Percentiles rank a stretch among this genome's conserved stretches.
These are phyloP conservation scores for Coleophoma eucalyptorum DNA, from an alignment of 2,329 filamentous ascomycete genomes.

Conservation along the genomic window DNA sequence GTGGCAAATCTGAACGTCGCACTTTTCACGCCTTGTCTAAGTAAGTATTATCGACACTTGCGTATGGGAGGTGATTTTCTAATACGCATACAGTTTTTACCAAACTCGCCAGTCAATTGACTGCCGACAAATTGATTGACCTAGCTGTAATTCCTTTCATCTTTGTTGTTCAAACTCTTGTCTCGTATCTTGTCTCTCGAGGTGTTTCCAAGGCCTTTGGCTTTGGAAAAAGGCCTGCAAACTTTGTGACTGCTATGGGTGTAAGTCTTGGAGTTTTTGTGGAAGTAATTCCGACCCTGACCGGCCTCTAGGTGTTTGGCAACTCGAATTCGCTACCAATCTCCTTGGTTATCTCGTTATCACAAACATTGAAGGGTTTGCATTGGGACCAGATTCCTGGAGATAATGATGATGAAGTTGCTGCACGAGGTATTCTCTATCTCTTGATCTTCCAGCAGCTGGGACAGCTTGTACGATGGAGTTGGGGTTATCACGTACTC, in stretches of 20 bases:
- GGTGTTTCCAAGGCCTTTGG: conserved; percentile 70
- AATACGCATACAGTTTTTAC: conserved; percentile 69
- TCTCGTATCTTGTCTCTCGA: conserved; percentile 77
- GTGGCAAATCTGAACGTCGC: conserved; percentile 94
- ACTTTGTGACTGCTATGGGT: conserved; percentile 96
- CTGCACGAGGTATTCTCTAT: conserved; percentile 89
- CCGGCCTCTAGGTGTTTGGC: conserved; percentile 68
- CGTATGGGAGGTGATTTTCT: conserved; percentile 3
- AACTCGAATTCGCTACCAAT: conserved; percentile 98
- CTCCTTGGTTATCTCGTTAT: conserved; percentile 89
- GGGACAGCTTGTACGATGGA: conserved; percentile 93
- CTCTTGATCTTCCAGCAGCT: conserved; percentile 97
- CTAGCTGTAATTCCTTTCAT: conserved; percentile 94
- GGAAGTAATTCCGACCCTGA: conserved; percentile 7
- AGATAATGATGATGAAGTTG: conserved; percentile 94
- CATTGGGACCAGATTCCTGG: conserved; percentile 91
- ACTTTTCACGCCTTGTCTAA: conserved; percentile 94
- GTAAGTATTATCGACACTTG: conserved; percentile 46
- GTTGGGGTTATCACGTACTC: conserved; percentile 94
- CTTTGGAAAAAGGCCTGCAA: conserved; percentile 80
- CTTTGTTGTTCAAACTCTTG: conserved; percentile 80
- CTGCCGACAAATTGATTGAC: conserved; percentile 83
- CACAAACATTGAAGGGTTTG: conserved; percentile 84
- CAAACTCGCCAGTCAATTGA: conserved; percentile 92
- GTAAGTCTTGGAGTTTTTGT: conserved; percentile 37